A percentile compares a stretch with the other conserved stretches of the same genome.
Evolutionary conservation across 1,139 yeast genomes (phyloP).

Genomic region (Nadsonia starkeyi-henricii): DNA sequence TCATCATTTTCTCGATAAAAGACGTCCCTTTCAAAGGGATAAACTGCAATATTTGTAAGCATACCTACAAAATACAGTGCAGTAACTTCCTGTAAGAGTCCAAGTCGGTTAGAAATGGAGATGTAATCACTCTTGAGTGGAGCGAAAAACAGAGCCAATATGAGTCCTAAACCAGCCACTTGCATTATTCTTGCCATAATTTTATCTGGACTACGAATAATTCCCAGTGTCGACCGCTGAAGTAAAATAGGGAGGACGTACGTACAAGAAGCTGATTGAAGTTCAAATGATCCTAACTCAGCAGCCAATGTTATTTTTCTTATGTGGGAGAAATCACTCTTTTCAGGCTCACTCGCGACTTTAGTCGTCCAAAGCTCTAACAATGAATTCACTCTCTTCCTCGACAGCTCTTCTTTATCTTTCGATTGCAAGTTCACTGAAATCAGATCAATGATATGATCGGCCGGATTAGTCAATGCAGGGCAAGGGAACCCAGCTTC

Average conservation of each 20-base stretch:
- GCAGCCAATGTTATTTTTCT: constrained; percentile 6
- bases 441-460: constrained; percentile 55
- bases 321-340: background rate
- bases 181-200: constrained; percentile 56
- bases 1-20: constrained; percentile 73
- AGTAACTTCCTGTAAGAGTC: constrained; percentile 60
- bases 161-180: constrained; percentile 46
- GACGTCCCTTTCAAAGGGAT: constrained; percentile 58
- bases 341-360: background rate
- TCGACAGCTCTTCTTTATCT: constrained; percentile 25
- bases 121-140: constrained; percentile 46
- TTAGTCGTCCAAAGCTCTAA: constrained; percentile 18
- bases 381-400: constrained; percentile 20
- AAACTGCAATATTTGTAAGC: constrained; percentile 60
- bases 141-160: constrained; percentile 57
- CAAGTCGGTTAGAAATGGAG: constrained; percentile 56
- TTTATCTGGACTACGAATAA: constrained; percentile 48
- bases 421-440: constrained; percentile 32
- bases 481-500: constrained; percentile 42
- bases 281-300: constrained; percentile 9
- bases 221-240: constrained; percentile 35
- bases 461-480: constrained; percentile 52
- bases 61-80: constrained; percentile 69
- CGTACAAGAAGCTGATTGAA: background rate
- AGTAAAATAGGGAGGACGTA: constrained; percentile 26